Evolutionary conservation across 805 yeast species (phyloP), one percentile per base, ranked within the genome.

Genomic region (Suhomyces canberraensis): DNA sequence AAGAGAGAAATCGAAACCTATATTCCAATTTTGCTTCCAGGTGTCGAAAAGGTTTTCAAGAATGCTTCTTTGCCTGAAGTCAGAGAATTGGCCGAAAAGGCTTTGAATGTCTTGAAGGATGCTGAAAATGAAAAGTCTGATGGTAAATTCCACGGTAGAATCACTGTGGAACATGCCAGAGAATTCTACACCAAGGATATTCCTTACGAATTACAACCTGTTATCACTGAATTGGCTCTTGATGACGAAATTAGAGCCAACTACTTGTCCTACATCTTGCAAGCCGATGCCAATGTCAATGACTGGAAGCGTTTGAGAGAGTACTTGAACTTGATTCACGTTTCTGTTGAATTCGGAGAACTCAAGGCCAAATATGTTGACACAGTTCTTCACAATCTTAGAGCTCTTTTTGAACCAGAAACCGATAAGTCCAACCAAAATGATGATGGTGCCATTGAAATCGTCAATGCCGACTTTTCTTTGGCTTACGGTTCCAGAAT

Each of bases 401-500:
- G 79, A 67, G 61, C 60, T 20, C 64, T 76, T 56, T 76, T 72
- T 73, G 69, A 74, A 45, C 54, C 57, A 11, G 54, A 56, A 22
- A 73, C 73, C 31, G 73, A 65, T 21, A 39, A 39, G 15, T 75
- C 79, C 16, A 76, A 71, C 35, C 82, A 75, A 29, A 77, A 78
- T 41, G 75, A 71, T 15, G 85, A 81, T 26, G 96, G 88, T 30
- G 97, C 95, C 41, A 67, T 89, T 44, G 95, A 84, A 57, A 84
- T 93, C 54, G 97, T 90, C 46, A 89, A 93, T 61, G 83, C 97
- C 24, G 93, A 86, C 56, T 91, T 91, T 64, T 93, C 98, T 0
- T 71, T 91, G 48, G 98, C 98, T 25, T 93, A 93, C 59, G 98
- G 98, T 66, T 86, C 96, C 18, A 81, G 97, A 67, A 91, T 91